Percentiles rank a stretch among this genome's conserved stretches.
phyloP scores from a whole-genome alignment of 495 filamentous ascomycete genomes.

The Platismatia glauca region DNA sequence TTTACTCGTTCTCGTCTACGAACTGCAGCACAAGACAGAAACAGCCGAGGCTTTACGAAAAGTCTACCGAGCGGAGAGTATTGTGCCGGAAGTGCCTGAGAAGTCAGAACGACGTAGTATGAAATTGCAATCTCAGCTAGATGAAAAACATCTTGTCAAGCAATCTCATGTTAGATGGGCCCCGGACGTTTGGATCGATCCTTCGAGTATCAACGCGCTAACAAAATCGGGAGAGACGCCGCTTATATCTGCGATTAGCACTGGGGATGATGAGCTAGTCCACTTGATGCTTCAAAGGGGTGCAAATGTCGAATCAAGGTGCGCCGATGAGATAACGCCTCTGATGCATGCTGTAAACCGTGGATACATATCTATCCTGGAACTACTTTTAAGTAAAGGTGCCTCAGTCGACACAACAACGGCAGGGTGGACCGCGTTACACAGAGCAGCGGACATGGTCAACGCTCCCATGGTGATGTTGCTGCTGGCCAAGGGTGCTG shows the following conservation, averaged over 20 bases:
- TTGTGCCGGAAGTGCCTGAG: neutral
- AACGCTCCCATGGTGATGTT: constrained; percentile 16
- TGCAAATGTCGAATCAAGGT: constrained; percentile 20
- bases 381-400: constrained; percentile 18
- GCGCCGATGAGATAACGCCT: constrained; percentile 15
- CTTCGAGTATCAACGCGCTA: constrained; percentile 20
- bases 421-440: constrained; percentile 20
- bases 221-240: constrained; percentile 20
- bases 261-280: constrained; percentile 19
- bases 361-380: constrained; percentile 17
- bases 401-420: constrained; percentile 21
- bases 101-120: constrained; percentile 2
- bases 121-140: neutral
- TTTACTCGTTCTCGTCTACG: constrained; percentile 17
- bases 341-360: constrained; percentile 23
- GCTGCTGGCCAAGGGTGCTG: constrained; percentile 17
- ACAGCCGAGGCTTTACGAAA: constrained; percentile 18
- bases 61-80: constrained; percentile 11
- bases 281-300: constrained; percentile 18
- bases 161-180: constrained; percentile 17
- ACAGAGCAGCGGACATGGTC: constrained; percentile 19
- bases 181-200: constrained; percentile 19
- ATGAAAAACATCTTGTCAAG: neutral
- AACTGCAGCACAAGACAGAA: constrained; percentile 9
- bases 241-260: constrained; percentile 19